phyloP scores from a whole-genome alignment of 2,329 filamentous ascomycete genomes.

The Epichloe bromicola region DNA sequence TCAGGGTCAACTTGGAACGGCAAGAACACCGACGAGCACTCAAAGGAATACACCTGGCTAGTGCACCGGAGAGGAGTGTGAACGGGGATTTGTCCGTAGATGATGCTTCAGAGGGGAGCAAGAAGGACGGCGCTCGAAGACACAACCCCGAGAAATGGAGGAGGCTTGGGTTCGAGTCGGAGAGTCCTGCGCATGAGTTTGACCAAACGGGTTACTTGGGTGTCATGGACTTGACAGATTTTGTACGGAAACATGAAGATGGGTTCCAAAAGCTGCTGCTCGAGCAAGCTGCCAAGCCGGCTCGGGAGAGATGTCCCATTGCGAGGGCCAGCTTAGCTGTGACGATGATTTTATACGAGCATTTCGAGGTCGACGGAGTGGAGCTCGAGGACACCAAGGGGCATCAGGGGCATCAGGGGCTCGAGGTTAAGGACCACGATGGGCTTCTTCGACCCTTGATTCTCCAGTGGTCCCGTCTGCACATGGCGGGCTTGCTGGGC shows the following conservation, averaged over 20 bases:
- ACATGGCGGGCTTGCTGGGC: conserved; percentile 71
- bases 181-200: conserved; percentile 79
- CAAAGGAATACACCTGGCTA: conserved; percentile 74
- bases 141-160: conserved; percentile 91
- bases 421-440: conserved; percentile 71
- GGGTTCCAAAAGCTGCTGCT: conserved; percentile 82
- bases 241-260: conserved; percentile 82
- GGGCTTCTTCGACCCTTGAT: conserved; percentile 76
- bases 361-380: conserved; percentile 83
- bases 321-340: conserved; percentile 77
- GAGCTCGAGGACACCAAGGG: conserved; percentile 67
- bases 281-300: conserved; percentile 67
- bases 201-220: conserved; percentile 76
- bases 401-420: conserved; percentile 58
- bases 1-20: conserved; percentile 72
- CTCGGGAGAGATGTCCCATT: conserved; percentile 68
- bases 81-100: conserved; percentile 26
- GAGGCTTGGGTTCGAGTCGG: conserved; percentile 78
- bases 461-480: conserved; percentile 84
- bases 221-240: conserved; percentile 96
- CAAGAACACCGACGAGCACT: conserved; percentile 79
- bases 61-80: conserved; percentile 47
- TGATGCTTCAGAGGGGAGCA: conserved; percentile 22
- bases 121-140: conserved; percentile 47
- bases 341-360: conserved; percentile 81